Conservation (phyloP, 176 grass and related monocot genomes). For the Dactylis glomerata region DNA sequence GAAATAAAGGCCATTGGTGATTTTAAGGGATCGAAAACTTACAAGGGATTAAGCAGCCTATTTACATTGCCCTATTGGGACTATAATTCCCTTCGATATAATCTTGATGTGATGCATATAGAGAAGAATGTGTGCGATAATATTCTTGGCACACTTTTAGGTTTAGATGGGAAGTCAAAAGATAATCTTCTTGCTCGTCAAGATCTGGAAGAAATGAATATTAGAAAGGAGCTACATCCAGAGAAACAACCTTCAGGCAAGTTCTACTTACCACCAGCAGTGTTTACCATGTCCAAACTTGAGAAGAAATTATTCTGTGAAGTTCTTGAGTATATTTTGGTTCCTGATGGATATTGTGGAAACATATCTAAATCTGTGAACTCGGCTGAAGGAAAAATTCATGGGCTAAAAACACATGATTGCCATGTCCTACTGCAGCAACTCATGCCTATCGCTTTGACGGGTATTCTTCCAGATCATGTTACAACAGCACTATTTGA, state of each 20-base stretch:
- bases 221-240: neutral
- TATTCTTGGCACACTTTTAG: neutral
- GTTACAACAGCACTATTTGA: neutral
- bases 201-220: neutral
- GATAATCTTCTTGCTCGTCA: neutral
- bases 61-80: neutral
- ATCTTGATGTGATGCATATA: neutral
- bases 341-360: neutral
- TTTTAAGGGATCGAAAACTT: neutral
- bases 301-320: neutral
- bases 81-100: neutral
- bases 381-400: neutral
- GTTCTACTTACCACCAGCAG: neutral
- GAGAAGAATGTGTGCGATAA: neutral
- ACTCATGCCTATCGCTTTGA: neutral
- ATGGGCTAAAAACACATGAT: neutral
- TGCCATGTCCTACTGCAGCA: constrained; percentile 9
- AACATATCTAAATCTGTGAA: constrained; percentile 10
- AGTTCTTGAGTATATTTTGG: neutral
- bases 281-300: neutral
- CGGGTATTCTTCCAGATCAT: neutral
- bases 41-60: neutral
- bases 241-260: neutral
- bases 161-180: neutral
- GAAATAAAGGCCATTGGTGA: neutral